These are phyloP conservation scores for Claviceps pusilla DNA, from an alignment of 2,329 filamentous ascomycete genomes.

Conservation along the genomic window DNA sequence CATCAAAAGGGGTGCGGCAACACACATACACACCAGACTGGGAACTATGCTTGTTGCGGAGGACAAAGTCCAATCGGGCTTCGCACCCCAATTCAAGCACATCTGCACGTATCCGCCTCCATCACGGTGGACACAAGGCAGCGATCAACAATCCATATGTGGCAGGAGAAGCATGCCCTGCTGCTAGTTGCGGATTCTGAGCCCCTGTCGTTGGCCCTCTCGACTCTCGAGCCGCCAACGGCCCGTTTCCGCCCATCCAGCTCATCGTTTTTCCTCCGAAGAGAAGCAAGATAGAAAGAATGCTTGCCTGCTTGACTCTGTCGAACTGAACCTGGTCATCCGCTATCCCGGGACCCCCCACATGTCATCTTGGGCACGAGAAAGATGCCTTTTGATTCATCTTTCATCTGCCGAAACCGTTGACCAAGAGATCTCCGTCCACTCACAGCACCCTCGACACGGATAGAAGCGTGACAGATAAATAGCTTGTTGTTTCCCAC, in stretches of 20 bases:
- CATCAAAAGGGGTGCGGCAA: neutral
- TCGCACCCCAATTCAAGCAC: neutral
- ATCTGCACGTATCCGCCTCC: conserved; percentile 4
- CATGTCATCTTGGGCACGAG: neutral
- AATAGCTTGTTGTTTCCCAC: neutral
- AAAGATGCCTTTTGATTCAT: neutral
- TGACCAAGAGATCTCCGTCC: neutral
- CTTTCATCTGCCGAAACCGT: neutral
- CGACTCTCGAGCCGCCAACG: neutral
- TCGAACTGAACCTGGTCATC: neutral
- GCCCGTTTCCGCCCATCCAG: neutral
- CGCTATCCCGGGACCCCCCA: too few species aligned
- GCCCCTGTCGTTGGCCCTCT: neutral
- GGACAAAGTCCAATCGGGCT: neutral
- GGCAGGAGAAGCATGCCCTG: conserved; percentile 1
- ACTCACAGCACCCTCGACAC: too few species aligned
- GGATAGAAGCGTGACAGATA: neutral
- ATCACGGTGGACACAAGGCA: conserved; percentile 6
- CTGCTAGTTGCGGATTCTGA: neutral
- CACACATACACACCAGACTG: neutral
- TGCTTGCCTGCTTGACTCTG: neutral
- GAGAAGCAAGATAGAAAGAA: neutral
- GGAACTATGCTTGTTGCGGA: neutral
- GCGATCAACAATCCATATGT: conserved; percentile 7
- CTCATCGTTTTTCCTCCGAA: neutral